Base-by-base conservation (phyloP, 768 basidiomycete genomes). In the Coprinopsis cinerea region DNA sequence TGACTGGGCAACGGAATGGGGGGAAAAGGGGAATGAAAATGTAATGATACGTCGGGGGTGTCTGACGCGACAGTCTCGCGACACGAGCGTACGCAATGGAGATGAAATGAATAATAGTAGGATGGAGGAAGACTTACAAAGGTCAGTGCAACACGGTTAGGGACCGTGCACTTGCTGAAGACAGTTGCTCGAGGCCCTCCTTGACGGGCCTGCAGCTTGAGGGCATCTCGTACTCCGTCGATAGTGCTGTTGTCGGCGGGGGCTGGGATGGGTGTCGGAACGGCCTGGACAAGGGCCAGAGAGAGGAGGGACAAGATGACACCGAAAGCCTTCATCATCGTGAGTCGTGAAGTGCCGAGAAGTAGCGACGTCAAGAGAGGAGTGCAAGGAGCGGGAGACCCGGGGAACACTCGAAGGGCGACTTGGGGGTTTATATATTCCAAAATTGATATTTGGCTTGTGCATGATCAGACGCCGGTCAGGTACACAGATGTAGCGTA, bases 91-190 rank as follows among this genome's bases (percentile, higher is more conserved):
- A 9, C n/a, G 30, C n/a, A n/a, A n/a, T n/a, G n/a, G 18, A 13
- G 42, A 23, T 43, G 20, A 22, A 20, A 7, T 23, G 9, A 17
- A 45, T 7, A 4, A 13, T 4, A 27, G 11, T 43, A 18, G 44
- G 9, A 24, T 9, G 37, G 24, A 30, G 20, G 11, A 20, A 14
- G 13, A 37, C 48, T 47, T 26, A 51, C 51, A 27, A 52, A 52
- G 4, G 51, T 52, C 36, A 52, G 30, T 6, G 51, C 51, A 18
- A 46, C 49, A 2, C 28, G 51, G 22, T 44, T 42, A 15, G 36
- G 48, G 25, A 49, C 47, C 11, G 47, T 53, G 23, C 53, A 48
- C 17, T 20, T 17, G 28, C 6, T 18, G 20, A 9, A 45, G 4
- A 45, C 44, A 4, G 25, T 11, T 28, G 44, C 44, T 6, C 44